Evolutionary conservation across 805 yeast species (phyloP).

Genomic region (Debaryomyces tyrocola): DNA sequence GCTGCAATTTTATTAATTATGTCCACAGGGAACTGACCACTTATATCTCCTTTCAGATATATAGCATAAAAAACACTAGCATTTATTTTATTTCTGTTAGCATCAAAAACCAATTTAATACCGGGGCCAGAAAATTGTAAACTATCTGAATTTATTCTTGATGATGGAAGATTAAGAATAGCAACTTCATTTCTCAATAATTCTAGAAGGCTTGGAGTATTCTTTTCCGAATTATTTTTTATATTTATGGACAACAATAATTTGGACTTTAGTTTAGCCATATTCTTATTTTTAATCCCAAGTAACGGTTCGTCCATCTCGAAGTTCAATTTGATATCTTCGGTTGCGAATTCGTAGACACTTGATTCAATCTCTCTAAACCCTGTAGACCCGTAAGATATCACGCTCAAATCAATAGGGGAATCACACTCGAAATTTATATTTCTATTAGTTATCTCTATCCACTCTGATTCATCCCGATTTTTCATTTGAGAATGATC

Average conservation of each 20-base stretch:
- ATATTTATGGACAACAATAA: slow-evolving; percentile 13
- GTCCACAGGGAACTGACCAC: slow-evolving; percentile 16
- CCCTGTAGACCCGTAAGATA: neutral
- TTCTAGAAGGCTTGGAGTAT: neutral
- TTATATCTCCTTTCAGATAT: slow-evolving; percentile 15
- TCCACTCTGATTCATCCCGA: slow-evolving; percentile 7
- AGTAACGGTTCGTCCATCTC: slow-evolving; percentile 8
- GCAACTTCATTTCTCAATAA: slow-evolving; percentile 12
- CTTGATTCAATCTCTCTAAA: neutral
- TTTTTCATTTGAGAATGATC: slow-evolving; percentile 1
- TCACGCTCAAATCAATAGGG: slow-evolving; percentile 8
- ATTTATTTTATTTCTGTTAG: slow-evolving; percentile 8
- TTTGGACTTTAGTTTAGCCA: slow-evolving; percentile 9
- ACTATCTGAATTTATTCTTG: slow-evolving; percentile 8
- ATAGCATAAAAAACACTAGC: slow-evolving; percentile 14
- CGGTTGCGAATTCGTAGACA: slow-evolving; percentile 8
- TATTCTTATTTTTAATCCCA: slow-evolving; percentile 7
- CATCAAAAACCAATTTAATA: slow-evolving; percentile 11
- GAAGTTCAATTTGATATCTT: slow-evolving; percentile 13
- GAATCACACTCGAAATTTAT: slow-evolving; percentile 7
- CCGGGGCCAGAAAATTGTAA: slow-evolving; percentile 4
- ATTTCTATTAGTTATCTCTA: slow-evolving; percentile 11
- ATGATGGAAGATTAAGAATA: slow-evolving; percentile 10
- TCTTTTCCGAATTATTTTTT: neutral
- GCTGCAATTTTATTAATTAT: slow-evolving; percentile 5